Evolutionary conservation across 345 rosid species (phyloP).

Genomic region (Syzygium aqueum): DNA sequence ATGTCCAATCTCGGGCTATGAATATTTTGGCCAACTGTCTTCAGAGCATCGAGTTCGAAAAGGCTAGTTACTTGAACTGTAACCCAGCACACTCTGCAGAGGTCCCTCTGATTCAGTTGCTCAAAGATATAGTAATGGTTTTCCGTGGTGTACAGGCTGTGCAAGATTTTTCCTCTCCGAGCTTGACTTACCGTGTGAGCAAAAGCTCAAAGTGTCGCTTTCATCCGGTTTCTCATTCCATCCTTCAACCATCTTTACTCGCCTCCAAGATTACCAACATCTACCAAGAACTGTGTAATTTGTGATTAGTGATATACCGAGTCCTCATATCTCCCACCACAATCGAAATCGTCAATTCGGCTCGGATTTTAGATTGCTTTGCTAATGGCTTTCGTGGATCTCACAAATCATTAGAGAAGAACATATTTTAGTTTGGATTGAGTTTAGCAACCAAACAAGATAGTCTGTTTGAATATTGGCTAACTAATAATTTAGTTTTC

Average conservation of each 20-base stretch:
- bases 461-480: background rate
- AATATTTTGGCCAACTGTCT: background rate
- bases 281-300: background rate
- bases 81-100: background rate
- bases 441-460: background rate
- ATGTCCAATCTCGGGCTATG: background rate
- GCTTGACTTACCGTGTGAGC: background rate
- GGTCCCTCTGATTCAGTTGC: background rate
- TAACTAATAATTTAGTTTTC: too few species aligned
- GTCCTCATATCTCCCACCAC: background rate
- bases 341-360: background rate
- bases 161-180: background rate
- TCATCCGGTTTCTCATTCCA: background rate
- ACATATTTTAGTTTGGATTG: background rate
- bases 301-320: background rate
- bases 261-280: background rate
- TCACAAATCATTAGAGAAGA: too few species aligned
- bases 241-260: background rate
- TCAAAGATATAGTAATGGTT: background rate
- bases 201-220: background rate
- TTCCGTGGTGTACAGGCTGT: background rate
- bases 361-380: too few species aligned
- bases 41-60: background rate
- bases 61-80: background rate
- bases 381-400: background rate